Base-by-base conservation (phyloP, 139 green algal species). In the Trebouxia sp. region DNA sequence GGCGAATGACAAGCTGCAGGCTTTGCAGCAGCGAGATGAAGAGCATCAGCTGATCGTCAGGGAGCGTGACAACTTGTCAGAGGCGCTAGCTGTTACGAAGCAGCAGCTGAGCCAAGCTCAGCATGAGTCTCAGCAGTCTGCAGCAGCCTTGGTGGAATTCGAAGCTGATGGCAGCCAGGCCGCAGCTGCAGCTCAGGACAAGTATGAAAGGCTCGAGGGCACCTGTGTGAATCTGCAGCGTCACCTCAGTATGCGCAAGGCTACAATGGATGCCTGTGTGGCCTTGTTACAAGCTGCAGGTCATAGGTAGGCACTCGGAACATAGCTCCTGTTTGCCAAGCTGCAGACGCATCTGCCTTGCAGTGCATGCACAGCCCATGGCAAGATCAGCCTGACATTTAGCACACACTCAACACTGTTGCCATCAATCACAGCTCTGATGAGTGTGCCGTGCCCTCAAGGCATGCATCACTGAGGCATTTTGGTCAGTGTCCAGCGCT, bases 1-100 rank as follows among this genome's bases (percentile, higher is more conserved):
- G 32, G 62, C 62, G 32, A 72, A 72, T 5, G 62, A 72, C 7
- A 72, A 41, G 62, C 26, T 72, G 62, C 62, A 72, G 35, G 32
- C 9, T 17, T 37, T 42, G 62, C 62, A 72, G 62, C 62, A 72
- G 35, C 62, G 62, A 3, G 62, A 72, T 6, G 32, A 32, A 26
- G 62, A 72, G 9, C 62, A 72, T 45, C 32, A 72, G 62, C n/a
- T 39, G 28, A 45, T n/a, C 14, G 32, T 72, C 12, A 15, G 28
- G 32, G 62, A 72, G 35, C 43, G 62, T 35, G n/a, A 26, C 26
- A 72, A 17, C 3, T 35, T 72, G 32, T 22, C 20, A 45, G 62
- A 32, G 4, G 32, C 62, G 2, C 14, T 42, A 5, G 17, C 15
- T 14, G 62, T 28, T 22, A 43, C 37, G 35, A 35, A 72, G 12